Evolutionary conservation across 352 stramenopile species (phyloP), one percentile per base, ranked within the genome.

Genomic region (Salisapilia sapeloensis): DNA sequence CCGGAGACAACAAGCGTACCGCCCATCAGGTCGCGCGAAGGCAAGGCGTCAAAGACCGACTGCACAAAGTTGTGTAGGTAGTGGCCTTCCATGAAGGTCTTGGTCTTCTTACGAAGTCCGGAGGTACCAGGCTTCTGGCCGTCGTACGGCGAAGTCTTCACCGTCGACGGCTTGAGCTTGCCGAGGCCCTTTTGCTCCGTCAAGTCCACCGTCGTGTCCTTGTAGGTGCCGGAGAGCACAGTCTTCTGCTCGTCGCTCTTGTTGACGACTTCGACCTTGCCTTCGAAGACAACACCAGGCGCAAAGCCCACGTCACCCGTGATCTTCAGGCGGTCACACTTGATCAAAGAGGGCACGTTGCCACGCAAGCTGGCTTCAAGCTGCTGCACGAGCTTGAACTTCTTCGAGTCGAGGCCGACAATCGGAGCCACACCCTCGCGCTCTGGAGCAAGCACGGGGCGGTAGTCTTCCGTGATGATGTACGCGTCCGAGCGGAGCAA

Each of bases 41-140:
- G 93, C 25, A 98, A 67, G 25, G 94, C 85, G 35, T 98, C 89
- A 40, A 99, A 98, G 4, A 92, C 92, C 21, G 85, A 69, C 69
- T 98, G 93, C 29, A 99, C 90, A 59, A 93, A 91, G 64, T 99
- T 99, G 57, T 98, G 72, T 18, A 99, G 70, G 64, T 99, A 99
- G 54, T 97, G 82, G 40, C 83, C 59, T 29, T 90, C 75, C 87
- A 97, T 97, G 64, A 99, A 99, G 18, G 91, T 79, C 56, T 96
- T 97, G 3, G 94, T 98, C 76, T 98, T 98, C 70, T 99, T 99
- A 38, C 95, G 75, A 22, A 99, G 62, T 29, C 95, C 95, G 18
- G 84, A 97, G 10, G 95, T 99, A 34, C 95, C 95, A 0, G 95
- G 93, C 56, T 96, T 96, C 78, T 97, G 94, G 42, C 92, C 92